A percentile compares a stretch with the other conserved stretches of the same genome.
Evolutionary conservation across 768 basidiomycete genomes (phyloP).

Genomic region (Rhodotorula graminis): DNA sequence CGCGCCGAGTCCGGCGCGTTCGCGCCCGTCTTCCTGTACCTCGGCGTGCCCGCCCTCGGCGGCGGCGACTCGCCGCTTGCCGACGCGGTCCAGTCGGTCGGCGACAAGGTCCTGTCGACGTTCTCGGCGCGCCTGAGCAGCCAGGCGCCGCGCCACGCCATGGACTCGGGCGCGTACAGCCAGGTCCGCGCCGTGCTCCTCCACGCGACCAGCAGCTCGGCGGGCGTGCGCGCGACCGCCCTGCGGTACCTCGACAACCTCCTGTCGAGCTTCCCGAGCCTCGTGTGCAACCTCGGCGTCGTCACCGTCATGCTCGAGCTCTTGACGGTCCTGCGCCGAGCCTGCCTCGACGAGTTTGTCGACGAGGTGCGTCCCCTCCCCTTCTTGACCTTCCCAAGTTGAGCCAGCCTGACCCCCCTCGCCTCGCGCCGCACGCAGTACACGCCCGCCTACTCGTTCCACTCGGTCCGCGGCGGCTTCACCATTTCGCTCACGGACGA

Average conservation of each 20-base stretch:
- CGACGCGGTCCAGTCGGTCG: conserved; percentile 55
- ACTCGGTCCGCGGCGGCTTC: conserved; percentile 69
- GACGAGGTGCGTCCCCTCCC: conserved; percentile 69
- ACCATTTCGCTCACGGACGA: conserved; percentile 77
- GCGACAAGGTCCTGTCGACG: background rate
- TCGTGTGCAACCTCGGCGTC: conserved; percentile 83
- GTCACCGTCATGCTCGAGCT: conserved; percentile 87
- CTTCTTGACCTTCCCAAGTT: background rate
- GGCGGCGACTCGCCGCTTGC: conserved; percentile 43
- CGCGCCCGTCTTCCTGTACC: conserved; percentile 78
- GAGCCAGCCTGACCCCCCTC: no score
- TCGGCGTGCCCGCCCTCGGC: conserved; percentile 74
- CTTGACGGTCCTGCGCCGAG: conserved; percentile 76
- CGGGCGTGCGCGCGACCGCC: conserved; percentile 75
- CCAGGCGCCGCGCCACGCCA: background rate
- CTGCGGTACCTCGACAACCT: conserved; percentile 76
- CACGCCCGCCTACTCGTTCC: conserved; percentile 77
- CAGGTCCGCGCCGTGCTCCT: conserved; percentile 74
- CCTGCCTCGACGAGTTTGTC: conserved; percentile 81
- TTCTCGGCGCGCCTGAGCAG: background rate
- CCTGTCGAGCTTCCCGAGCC: conserved; percentile 83
- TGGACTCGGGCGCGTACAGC: conserved; percentile 59
- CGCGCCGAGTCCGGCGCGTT: conserved; percentile 73
- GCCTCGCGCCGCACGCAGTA: conserved; percentile 68
- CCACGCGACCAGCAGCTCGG: conserved; percentile 72